Conservation (phyloP, 768 basidiomycete species). For the Amanita fuliginea region DNA sequence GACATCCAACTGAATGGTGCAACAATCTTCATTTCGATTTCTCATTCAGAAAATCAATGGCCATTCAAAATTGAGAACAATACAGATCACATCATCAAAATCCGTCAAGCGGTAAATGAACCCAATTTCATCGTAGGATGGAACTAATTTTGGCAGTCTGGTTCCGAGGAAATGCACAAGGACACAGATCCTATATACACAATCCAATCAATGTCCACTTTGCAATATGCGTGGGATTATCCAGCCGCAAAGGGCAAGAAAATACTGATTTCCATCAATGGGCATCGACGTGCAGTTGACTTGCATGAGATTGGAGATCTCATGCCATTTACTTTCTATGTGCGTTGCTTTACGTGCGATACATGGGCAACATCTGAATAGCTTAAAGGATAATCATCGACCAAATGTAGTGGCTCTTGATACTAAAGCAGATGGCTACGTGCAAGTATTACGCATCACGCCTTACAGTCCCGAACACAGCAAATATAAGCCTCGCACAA, state of each 20-base stretch:
- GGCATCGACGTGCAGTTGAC: constrained; percentile 60
- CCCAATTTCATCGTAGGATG: constrained; percentile 8
- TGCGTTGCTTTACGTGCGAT: constrained; percentile 22
- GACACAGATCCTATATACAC: constrained; percentile 35
- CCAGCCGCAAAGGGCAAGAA: constrained; percentile 80
- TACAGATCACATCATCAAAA: constrained; percentile 55
- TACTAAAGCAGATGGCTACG: constrained; percentile 79
- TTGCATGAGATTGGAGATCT: constrained; percentile 94
- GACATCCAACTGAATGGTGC: constrained; percentile 80
- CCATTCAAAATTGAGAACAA: constrained; percentile 89
- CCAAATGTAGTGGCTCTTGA: constrained; percentile 76
- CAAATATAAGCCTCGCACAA: constrained; percentile 71
- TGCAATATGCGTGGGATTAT: constrained; percentile 87
- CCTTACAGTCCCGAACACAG: constrained; percentile 80
- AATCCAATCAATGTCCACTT: constrained; percentile 40
- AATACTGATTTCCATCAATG: constrained; percentile 53
- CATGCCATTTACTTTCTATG: constrained; percentile 78
- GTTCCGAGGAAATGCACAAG: constrained; percentile 30
- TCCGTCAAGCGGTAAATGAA: constrained; percentile 60
- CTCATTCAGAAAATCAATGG: constrained; percentile 61
- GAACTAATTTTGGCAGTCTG: constrained; percentile 23
- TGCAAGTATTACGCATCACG: constrained; percentile 79
- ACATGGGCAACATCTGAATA: background rate
- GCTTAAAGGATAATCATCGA: constrained; percentile 37
- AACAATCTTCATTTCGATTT: constrained; percentile 78